Evolutionary conservation across 1,139 yeast genomes (phyloP), one percentile per base, ranked within the genome.

Genomic region (Hyphopichia wangnamkhiaoensis): DNA sequence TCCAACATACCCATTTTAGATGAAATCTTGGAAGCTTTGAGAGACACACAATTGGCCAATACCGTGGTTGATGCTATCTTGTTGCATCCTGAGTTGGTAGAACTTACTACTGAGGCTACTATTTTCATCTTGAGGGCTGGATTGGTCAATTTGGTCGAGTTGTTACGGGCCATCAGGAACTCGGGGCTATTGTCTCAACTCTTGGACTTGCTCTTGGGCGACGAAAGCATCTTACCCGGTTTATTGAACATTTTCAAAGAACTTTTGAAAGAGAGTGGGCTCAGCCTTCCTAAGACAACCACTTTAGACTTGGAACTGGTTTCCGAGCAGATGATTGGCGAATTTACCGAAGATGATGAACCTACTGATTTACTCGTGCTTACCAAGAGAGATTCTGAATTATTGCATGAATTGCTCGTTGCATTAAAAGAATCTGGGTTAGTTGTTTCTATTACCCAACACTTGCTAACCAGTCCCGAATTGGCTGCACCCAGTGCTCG

Each of bases 341-440:
- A 12, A 23, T 20, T 15, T 8, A 16, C 10, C 21, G 20, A 31
- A 12, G 30, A 19, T 7, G 36, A 14, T 5, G 31, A 15, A 12
- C 7, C 30, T 12, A 15, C 31, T 23, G 19, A 21, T 7, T 33
- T n/a, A n/a, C n/a, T n/a, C n/a, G n/a, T n/a, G n/a, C n/a, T 56
- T 27, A 21, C 37, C 17, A 57, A 56, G 39, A 52, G 68, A 44
- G 68, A 62, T 18, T 52, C 50, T 31, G 45, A 46, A 15, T 34
- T 61, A 16, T 50, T 61, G 40, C 48, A 60, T 41, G 53, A 55
- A 13, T 45, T 63, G 21, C 50, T 64, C 26, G 48, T 49, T 8
- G 51, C 68, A 0, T 52, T 64, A 37, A 53, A 44, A 28, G 61
- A 63, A 34, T 63, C 69, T 4, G 69, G 69, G 1, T 58, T 64